Base-by-base conservation (phyloP, 805 yeast genomes). In the Scheffersomyces stipitis region DNA sequence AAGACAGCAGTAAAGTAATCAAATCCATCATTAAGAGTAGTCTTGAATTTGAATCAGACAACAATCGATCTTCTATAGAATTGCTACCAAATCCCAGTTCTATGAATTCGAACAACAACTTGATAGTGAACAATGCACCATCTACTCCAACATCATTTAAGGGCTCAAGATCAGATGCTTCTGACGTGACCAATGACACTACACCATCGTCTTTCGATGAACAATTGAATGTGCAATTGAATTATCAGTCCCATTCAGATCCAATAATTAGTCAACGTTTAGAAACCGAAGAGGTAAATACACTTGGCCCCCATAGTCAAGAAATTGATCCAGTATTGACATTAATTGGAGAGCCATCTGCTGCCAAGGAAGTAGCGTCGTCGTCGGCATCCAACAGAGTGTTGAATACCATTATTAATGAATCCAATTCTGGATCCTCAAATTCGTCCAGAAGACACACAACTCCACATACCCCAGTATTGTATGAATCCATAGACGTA, bases 71-170 rank as follows among this genome's bases (percentile, higher is more conserved):
- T 7, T 20, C 24, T 7, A 20, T 10, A 7, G 24, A 20, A 20
- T 20, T 20, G 24, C 7, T 20, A 20, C 24, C 24, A 20, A 20
- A 20, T 20, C 24, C 24, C 24, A 20, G 24, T 10, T 20, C 24
- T 7, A 20, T 7, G 7, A 10, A 7, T 20, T 7, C 7, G 7
- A 7, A 7, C 10, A 20, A 20, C 24, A 20, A 20, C 24, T 10
- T 20, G 10, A 10, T 20, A 7, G 10, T 20, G 10, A 45, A 41
- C 30, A 40, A 46, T 29, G 32, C 42, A 7, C 56, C 60, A 14
- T 50, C 61, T 1, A 51, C 58, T 4, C 61, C 60, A 8, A 49
- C 49, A 2, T 54, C 58, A 18, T 54, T 50, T 34, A 56, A 53
- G 36, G 58, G 45, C 5, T 44, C 57, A 1, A 48, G 51, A 13